Base-by-base conservation (phyloP, 148 eudicot species). In the Chenopodium album region DNA sequence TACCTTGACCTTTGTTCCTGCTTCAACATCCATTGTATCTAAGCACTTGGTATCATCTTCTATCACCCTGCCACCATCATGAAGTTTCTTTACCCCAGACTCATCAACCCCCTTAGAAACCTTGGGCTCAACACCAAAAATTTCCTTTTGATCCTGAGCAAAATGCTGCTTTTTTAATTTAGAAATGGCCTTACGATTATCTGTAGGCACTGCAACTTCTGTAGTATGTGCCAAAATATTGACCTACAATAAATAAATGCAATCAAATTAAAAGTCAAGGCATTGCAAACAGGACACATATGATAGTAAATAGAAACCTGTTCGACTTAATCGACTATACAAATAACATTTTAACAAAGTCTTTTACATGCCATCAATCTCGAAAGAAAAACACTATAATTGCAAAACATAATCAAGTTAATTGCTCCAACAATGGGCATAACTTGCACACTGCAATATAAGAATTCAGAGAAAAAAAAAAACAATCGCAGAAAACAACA, bases 211-310 rank as follows among this genome's bases (percentile, higher is more conserved):
- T 2, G 69, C 11, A 65, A 85, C 89, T 19, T 88, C 93, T 26
- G 87, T 84, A 12, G 92, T 89, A 82, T 92, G 96, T 50, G 85
- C 90, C 84, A 92, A 85, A 50, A 91, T 85, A 84, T 92, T 90
- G 62, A 92, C 88, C 96, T 91, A 85, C 1, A 80, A 34, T 66
- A 78, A 23, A 48, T 48, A 48, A 48, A 1, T 5, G 44, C 7
- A 5, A 41, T 41, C 0, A 41, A 41, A 6, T 41, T 5, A 5
- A 41, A 41, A 41, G 44, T 5, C 8, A 41, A 41, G 44, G 44
- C 44, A 41, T 6, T 1, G 7, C 44, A 6, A 65, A 72, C 8
- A 44, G 59, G 16, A 50, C 54, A 31, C 71, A 71, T 48, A 2
- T 12, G 13, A 12, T 12, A 48, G 11, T 50, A 50, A 50, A 11